Evolutionary conservation across 176 grass and related monocot genomes (phyloP), one percentile per base, ranked within the genome.

Genomic region (Eragrostis nindensis): DNA sequence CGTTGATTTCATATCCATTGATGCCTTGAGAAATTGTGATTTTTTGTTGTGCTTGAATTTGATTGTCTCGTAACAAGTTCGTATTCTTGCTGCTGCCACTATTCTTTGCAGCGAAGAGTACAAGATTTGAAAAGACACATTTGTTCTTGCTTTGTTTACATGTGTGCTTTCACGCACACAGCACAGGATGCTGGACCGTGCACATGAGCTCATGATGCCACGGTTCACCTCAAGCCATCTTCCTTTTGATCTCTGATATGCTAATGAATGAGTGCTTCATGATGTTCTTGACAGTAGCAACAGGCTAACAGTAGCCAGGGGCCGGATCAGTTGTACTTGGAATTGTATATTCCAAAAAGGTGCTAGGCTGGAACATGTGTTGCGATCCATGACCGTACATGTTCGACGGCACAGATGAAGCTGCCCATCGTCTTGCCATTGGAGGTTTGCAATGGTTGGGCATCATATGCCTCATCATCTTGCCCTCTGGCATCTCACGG

Each of bases 141-240:
- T 77, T 80, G 32, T 19, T 15, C 15, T 57, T 85, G 76, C 38
- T 81, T 11, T 18, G 32, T 55, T 15, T 19, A 73, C 66, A 21
- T 26, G 27, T 44, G 36, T 65, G 45, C 13, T 9, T 83, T 43
- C 18, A 62, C n/a, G n/a, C n/a, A n/a, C n/a, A n/a, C 52, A 70
- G 45, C 70, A 39, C 62, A 84, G 40, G 41, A 47, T 63, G 49
- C 62, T 26, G 70, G 24, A 63, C 24, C 44, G 68, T 84, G 71
- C 77, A 71, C 87, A 81, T 85, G 82, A 85, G 18, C 57, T 26
- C 64, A 81, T 81, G 39, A 71, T 89, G 47, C 0, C 70, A 71
- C 41, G 27, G 71, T 59, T 46, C 65, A 22, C 75, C 10, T 21
- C n/a, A 69, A 52, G 46, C 18, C 24, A 24, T 80, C 19, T 47